phyloP scores from a whole-genome alignment of 257 asterid species.

The Lycium barbarum region DNA sequence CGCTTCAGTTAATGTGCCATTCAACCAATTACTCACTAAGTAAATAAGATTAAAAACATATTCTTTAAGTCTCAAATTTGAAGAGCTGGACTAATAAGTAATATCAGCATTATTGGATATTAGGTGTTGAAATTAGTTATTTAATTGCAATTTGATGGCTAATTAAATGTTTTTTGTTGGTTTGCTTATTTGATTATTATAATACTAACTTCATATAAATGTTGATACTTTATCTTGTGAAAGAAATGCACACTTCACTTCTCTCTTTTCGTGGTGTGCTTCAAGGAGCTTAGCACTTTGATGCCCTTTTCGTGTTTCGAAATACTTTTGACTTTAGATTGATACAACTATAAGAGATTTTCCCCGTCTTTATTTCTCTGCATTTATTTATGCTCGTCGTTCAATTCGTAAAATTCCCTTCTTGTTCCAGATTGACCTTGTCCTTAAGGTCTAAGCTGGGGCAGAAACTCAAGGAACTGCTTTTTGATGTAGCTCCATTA shows the following conservation, averaged over 20 bases:
- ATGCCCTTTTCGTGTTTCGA: not conserved
- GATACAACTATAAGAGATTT: not conserved
- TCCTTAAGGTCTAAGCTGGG: not conserved
- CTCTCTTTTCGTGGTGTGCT: not conserved
- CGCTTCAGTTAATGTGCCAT: not conserved
- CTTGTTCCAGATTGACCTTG: constrained; percentile 17
- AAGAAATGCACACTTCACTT: not conserved
- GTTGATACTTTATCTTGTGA: not conserved
- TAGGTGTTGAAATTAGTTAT: not conserved
- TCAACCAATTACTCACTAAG: not conserved
- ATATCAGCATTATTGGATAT: not conserved
- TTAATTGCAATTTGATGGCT: not conserved
- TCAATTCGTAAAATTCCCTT: not conserved
- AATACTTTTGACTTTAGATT: not conserved
- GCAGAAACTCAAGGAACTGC: not conserved
- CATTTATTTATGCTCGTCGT: not conserved
- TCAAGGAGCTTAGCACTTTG: not conserved
- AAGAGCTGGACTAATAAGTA: not conserved
- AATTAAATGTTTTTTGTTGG: too few species aligned
- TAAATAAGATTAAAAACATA: not conserved
- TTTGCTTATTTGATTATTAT: not conserved
- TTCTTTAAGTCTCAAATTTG: not conserved
- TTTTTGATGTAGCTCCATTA: constrained; percentile 1
- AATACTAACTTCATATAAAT: not conserved
- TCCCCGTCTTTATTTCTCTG: not conserved